Percentiles rank a stretch among this genome's conserved stretches.
These are phyloP conservation scores for Zarea fungicola DNA, from an alignment of 2,329 filamentous ascomycete species.

Conservation along the genomic window DNA sequence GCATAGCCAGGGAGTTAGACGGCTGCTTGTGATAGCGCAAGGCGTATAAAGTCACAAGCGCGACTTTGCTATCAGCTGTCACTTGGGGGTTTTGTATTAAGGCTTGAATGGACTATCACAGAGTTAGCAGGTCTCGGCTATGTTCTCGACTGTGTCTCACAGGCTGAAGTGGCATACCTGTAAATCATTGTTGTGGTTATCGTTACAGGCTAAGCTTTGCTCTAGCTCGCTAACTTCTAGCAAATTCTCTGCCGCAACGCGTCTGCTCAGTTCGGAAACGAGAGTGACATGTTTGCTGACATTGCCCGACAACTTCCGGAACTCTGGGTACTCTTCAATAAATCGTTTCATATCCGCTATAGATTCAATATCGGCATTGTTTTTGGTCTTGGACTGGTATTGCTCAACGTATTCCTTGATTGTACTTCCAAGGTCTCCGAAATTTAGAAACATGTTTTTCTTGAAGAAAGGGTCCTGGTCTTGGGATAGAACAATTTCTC, in stretches of 20 bases:
- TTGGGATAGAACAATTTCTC: constrained; percentile 90
- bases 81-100: constrained; percentile 78
- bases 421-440: constrained; percentile 89
- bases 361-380: constrained; percentile 90
- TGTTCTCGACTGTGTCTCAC: neutral
- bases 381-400: constrained; percentile 97
- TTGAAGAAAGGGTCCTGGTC: constrained; percentile 98
- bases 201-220: constrained; percentile 93
- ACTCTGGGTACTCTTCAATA: constrained; percentile 97
- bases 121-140: neutral
- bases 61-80: constrained; percentile 75
- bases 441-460: constrained; percentile 99
- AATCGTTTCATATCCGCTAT: constrained; percentile 99
- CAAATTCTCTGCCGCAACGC: constrained; percentile 78
- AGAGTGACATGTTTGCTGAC: constrained; percentile 98
- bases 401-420: constrained; percentile 99
- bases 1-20: constrained; percentile 74
- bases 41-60: constrained; percentile 89
- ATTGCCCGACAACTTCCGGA: constrained; percentile 92
- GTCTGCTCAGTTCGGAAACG: constrained; percentile 85
- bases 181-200: constrained; percentile 87
- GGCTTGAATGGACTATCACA: constrained; percentile 66
- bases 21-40: constrained; percentile 85
- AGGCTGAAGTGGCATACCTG: constrained; percentile 53
- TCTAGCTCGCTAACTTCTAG: constrained; percentile 97